Evolutionary conservation across 805 yeast species (phyloP).

Genomic region (Pichia insulana): DNA sequence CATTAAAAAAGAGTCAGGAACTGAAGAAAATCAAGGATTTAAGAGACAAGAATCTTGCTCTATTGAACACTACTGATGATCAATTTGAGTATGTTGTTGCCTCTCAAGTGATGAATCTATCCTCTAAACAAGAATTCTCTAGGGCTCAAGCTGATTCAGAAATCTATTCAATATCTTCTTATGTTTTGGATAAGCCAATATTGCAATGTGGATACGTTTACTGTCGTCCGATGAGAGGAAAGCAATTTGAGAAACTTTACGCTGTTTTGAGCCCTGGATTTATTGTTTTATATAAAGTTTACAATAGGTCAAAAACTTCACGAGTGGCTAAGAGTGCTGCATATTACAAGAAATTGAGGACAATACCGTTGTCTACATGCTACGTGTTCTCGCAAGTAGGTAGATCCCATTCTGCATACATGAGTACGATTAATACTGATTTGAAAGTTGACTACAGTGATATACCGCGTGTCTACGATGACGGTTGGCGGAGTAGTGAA

Average conservation of each 20-base stretch:
- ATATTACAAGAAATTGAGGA: constrained; percentile 43
- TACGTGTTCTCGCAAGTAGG: constrained; percentile 68
- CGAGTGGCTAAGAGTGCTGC: constrained; percentile 40
- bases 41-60: constrained; percentile 37
- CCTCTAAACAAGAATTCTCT: constrained; percentile 45
- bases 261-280: constrained; percentile 66
- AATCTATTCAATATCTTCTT: constrained; percentile 46
- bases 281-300: constrained; percentile 47
- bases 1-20: constrained; percentile 33
- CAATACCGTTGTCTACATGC: constrained; percentile 57
- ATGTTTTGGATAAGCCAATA: constrained; percentile 52
- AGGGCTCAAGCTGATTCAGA: constrained; percentile 44
- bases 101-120: constrained; percentile 20
- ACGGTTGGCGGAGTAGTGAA: constrained; percentile 81
- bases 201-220: constrained; percentile 59
- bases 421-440: constrained; percentile 28
- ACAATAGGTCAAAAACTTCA: constrained; percentile 33
- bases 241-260: constrained; percentile 52
- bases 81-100: constrained; percentile 46
- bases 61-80: constrained; percentile 42
- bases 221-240: constrained; percentile 60
- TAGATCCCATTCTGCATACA: constrained; percentile 44
- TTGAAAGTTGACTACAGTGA: constrained; percentile 45
- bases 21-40: constrained; percentile 27
- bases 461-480: constrained; percentile 64